Evolutionary conservation across 768 basidiomycete species (phyloP), one percentile per base, ranked within the genome.

Genomic region (Collybiopsis confluens): DNA sequence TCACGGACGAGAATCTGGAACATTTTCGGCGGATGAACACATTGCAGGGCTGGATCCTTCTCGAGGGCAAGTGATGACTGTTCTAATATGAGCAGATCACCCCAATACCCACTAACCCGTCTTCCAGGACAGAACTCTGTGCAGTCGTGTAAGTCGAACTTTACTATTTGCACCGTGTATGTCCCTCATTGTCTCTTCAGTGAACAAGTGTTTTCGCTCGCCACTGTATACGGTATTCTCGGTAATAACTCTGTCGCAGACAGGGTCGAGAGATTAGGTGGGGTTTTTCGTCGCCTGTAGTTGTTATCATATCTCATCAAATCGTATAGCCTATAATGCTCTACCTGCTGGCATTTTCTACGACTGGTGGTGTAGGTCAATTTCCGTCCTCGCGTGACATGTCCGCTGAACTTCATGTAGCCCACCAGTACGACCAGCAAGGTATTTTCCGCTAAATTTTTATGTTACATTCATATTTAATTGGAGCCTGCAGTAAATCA

Each of bases 371-470:
- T 68, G 70, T 73, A 52, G 54, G 67, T 59, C 1, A 10, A 28
- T 2, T 23, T n/a, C n/a, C n/a, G n/a, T n/a, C n/a, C n/a, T n/a
- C n/a, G n/a, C n/a, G n/a, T n/a, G n/a, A n/a, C n/a, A n/a, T n/a
- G n/a, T 18, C 26, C 3, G 27, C 9, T 27, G n/a, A 45, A 2
- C 27, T 24, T 5, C 16, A 27, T 9, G 23, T 41, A 73, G 72
- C 71, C 3, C 73, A 74, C 40, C 73, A 75, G 52, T 75, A 75
- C 41, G 73, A 75, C 48, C 72, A 74, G 59, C 68, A 75, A 66
- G 70, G 71, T 71, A 54, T 28, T 47, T 57, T 3, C n/a, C 20
- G 24, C 26, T 36, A 35, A 11, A 15, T 37, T 43, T 30, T 7
- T 5, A 20, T 13, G 23, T 30, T 16, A 20, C 18, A 5, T 26